Evolutionary conservation across 1,284 basidiomycete species (phyloP).

Genomic region (Boletellus sp.): DNA sequence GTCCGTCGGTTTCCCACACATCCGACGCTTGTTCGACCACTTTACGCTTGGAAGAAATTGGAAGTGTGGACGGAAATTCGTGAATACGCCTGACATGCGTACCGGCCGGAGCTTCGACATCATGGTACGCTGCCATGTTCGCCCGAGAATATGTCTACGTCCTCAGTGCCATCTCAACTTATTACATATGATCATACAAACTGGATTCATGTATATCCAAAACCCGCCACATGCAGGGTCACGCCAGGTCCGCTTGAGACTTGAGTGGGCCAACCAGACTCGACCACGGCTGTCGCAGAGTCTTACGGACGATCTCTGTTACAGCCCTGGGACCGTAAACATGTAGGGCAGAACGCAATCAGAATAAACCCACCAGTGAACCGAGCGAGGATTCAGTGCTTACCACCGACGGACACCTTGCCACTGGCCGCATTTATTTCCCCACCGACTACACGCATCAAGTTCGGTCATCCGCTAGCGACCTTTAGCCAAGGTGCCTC

Average conservation of each 20-base stretch:
- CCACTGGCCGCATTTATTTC: neutral
- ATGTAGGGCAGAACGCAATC: neutral
- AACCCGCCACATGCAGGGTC: conserved; percentile 30
- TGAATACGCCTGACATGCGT: too few relatives aligned
- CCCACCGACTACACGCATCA: neutral
- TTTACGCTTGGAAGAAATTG: too few relatives aligned
- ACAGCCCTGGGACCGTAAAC: conserved; percentile 12
- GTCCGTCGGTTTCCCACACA: conserved; percentile 14
- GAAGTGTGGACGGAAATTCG: too few relatives aligned
- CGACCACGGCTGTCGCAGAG: neutral
- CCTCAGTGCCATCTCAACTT: too few relatives aligned
- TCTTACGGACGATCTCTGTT: conserved; percentile 8
- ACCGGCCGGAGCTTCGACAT: too few relatives aligned
- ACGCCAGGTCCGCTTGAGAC: conserved; percentile 44
- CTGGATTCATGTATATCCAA: neutral
- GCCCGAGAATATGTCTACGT: too few relatives aligned
- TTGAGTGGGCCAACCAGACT: conserved; percentile 17
- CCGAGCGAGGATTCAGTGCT: neutral
- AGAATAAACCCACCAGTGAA: neutral
- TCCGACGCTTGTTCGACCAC: neutral
- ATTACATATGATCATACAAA: too few relatives aligned
- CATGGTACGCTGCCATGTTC: too few relatives aligned
- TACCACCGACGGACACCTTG: neutral
- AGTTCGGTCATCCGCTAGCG: neutral
- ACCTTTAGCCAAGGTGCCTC: neutral